Evolutionary conservation across 164 flowering plant genomes (phyloP).

Genomic region (Kalanchoe fedtschenkoi): DNA sequence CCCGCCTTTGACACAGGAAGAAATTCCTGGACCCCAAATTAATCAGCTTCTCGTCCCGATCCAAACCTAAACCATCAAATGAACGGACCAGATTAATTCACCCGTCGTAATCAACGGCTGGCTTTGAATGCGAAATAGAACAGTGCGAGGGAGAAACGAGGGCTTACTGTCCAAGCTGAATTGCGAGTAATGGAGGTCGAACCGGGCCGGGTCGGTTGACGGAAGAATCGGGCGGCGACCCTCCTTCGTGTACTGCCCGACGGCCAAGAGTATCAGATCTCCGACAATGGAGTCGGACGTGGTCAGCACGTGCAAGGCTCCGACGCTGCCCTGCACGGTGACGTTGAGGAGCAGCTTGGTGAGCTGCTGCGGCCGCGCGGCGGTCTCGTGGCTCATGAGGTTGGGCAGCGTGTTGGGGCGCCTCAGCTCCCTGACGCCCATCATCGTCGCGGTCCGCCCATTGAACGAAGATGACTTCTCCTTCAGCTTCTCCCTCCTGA

Average conservation of each 20-base stretch:
- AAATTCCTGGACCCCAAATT: slow-evolving; percentile 79
- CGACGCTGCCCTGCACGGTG: slow-evolving; percentile 63
- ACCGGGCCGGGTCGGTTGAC: slow-evolving; percentile 27
- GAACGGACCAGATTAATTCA: slow-evolving; percentile 2
- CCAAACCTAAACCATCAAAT: slow-evolving; percentile 42
- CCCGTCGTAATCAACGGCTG: too few relatives aligned
- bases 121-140: background rate
- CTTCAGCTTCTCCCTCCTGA: slow-evolving; percentile 23
- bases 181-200: slow-evolving; percentile 85
- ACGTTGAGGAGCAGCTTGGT: slow-evolving; percentile 78
- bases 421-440: slow-evolving; percentile 19
- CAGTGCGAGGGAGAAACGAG: background rate
- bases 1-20: slow-evolving; percentile 45
- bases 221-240: slow-evolving; percentile 62
- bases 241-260: slow-evolving; percentile 57
- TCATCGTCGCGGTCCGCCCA: slow-evolving; percentile 20
- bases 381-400: slow-evolving; percentile 16
- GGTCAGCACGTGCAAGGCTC: slow-evolving; percentile 65
- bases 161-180: slow-evolving; percentile 84
- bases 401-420: slow-evolving; percentile 69
- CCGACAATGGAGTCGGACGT: slow-evolving; percentile 57
- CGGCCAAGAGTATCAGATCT: slow-evolving; percentile 47
- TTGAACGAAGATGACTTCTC: slow-evolving; percentile 62
- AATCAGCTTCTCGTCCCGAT: slow-evolving; percentile 55
- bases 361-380: slow-evolving; percentile 19